A percentile compares a stretch with the other conserved stretches of the same genome.
Evolutionary conservation across 202 grass and related monocot genomes (phyloP).

Genomic region (Panicum virgatum): DNA sequence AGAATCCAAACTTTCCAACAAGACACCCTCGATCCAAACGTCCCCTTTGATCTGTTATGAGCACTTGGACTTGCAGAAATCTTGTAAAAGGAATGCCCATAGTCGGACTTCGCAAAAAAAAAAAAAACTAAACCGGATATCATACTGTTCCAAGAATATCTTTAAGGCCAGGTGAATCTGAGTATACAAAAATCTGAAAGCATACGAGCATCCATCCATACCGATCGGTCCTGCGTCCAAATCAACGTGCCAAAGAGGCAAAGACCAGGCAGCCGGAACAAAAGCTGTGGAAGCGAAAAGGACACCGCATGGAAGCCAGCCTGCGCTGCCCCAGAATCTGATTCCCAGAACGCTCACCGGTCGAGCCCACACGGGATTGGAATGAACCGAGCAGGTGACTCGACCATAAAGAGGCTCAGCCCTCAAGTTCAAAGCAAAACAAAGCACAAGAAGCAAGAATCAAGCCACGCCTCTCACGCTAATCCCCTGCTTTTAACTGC

Average conservation of each 20-base stretch:
- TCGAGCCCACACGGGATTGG: constrained; percentile 31
- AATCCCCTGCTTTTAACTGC: constrained; percentile 28
- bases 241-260: neutral
- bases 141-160: neutral
- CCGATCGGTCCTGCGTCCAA: neutral
- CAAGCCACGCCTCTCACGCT: neutral
- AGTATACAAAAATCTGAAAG: neutral
- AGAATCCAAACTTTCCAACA: neutral
- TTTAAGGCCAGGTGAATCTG: neutral
- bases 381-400: constrained; percentile 9
- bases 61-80: neutral
- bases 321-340: constrained; percentile 38
- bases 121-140: neutral
- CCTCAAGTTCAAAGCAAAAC: neutral
- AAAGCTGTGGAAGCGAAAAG: constrained; percentile 39
- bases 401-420: constrained; percentile 35
- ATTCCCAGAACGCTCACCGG: constrained; percentile 28
- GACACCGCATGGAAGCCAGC: constrained; percentile 29
- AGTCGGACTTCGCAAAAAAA: neutral
- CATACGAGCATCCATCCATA: neutral
- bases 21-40: neutral
- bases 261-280: constrained; percentile 14
- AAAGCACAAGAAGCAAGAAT: constrained; percentile 28
- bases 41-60: neutral
- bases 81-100: neutral